Evolutionary conservation across 2,329 filamentous ascomycete genomes (phyloP).

Genomic region (Cercospora sp.): DNA sequence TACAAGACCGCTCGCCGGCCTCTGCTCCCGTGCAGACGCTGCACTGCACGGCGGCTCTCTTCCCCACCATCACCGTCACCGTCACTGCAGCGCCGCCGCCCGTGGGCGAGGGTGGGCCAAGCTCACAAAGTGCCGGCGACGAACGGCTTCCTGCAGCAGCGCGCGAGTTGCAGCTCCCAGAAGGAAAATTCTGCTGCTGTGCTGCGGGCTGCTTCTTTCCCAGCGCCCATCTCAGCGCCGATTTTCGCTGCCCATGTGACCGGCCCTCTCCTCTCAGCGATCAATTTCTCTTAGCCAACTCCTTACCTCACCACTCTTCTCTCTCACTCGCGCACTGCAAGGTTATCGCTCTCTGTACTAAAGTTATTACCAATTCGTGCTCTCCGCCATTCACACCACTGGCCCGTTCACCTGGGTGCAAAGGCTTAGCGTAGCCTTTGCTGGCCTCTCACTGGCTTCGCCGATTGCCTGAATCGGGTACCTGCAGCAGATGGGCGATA

Average conservation of each 20-base stretch:
- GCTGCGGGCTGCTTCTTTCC: conserved; percentile 9
- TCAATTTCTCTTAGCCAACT: conserved; percentile 35
- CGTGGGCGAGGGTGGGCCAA: not conserved
- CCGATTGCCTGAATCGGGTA: conserved; percentile 41
- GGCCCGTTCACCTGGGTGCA: conserved; percentile 31
- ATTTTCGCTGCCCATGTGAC: conserved; percentile 17
- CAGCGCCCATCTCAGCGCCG: not conserved
- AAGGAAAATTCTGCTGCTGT: conserved; percentile 11
- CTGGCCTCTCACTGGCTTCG: conserved; percentile 35
- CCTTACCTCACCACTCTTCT: conserved; percentile 35
- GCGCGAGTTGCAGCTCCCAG: not conserved
- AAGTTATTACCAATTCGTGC: conserved; percentile 35
- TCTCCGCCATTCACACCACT: not conserved
- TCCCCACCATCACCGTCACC: not conserved
- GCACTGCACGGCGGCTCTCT: not conserved
- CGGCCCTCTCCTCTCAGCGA: conserved; percentile 25
- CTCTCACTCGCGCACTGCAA: conserved; percentile 28
- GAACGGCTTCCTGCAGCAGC: conserved; percentile 14
- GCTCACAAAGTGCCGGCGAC: not conserved
- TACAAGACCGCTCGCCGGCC: not conserved
- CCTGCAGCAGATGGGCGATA: conserved; percentile 56
- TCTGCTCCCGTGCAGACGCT: not conserved
- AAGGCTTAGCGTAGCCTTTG: conserved; percentile 37
- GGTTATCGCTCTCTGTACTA: conserved; percentile 44
- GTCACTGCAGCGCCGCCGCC: not conserved